Base-by-base conservation (phyloP, 1,139 yeast genomes). In the Kluyveromyces sp. region DNA sequence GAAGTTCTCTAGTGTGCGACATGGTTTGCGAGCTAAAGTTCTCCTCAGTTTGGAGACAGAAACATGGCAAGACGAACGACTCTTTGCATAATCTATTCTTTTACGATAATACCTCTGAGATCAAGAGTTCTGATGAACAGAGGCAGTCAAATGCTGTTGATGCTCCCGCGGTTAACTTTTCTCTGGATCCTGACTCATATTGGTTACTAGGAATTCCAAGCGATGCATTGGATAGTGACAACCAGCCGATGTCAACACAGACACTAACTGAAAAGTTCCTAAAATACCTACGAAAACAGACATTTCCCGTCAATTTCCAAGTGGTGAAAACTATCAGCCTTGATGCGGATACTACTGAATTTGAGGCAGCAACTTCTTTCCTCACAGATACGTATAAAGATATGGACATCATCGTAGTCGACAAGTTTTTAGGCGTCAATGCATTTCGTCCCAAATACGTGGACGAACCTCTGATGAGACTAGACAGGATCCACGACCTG, bases 1-100 rank as follows among this genome's bases (percentile, higher is more conserved):
- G 34, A 12, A 35, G 42, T 3, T 28, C 42, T 15, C 22, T 41
- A 17, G 40, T 37, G 8, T 45, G 46, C 36, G 50, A 49, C 33
- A 54, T 56, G 15, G 54, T 53, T 28, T 55, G 49, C 35, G 39
- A 49, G 29, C 35, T 49, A 40, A 45, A 46, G 22, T 46, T 54
- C 8, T 47, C 49, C 2, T 49, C 51, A 11, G 58, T 53, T n/a
- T 56, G 60, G 60, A 53, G 50, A 36, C 58, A 56, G 45, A 46
- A 46, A 28, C 53, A 46, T 18, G 53, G 49, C 7, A 46, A 49
- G 15, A 43, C 43, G 15, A 47, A 48, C 29, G 56, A 54, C 36
- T 51, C 50, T 19, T 41, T 53, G 9, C 45, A 45, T 37, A 43
- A 45, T 13, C 38, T 53, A 18, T 53, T 53, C 37, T 38, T 38